Evolutionary conservation across 192 early-diverging fungal species (phyloP).

Genomic region (Podochytrium sp.): DNA sequence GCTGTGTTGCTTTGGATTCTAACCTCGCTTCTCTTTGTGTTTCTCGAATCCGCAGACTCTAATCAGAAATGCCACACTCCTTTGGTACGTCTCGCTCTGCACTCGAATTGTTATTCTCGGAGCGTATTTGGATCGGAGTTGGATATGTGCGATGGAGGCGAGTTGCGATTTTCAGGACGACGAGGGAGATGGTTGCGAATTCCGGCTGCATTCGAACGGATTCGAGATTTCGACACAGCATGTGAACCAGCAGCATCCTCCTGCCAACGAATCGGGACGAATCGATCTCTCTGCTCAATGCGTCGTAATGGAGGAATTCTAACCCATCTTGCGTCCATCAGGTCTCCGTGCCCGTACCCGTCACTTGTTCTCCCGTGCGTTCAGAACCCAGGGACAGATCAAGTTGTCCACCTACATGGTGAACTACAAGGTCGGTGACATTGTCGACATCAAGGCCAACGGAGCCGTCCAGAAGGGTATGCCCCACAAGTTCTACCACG

Average conservation of each 20-base stretch:
- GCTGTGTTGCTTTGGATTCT: not conserved
- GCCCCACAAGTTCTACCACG: conserved; percentile 99
- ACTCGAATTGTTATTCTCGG: not conserved
- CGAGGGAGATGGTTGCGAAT: not conserved
- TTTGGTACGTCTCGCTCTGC: not conserved
- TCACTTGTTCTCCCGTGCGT: conserved; percentile 96
- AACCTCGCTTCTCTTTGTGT: not conserved
- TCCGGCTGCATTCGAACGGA: not conserved
- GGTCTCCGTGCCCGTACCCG: conserved; percentile 95
- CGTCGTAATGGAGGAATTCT: no score
- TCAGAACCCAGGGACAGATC: conserved; percentile 93
- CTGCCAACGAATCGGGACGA: not conserved
- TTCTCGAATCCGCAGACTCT: not conserved
- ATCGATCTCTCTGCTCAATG: not conserved
- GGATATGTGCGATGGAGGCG: not conserved
- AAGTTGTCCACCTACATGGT: conserved; percentile 96
- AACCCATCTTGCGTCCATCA: no score
- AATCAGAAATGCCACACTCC: conserved; percentile 10
- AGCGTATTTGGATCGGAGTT: not conserved
- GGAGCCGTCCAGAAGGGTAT: conserved; percentile 99
- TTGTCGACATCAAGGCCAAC: conserved; percentile 99
- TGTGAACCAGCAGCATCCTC: not conserved
- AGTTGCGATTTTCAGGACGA: not conserved
- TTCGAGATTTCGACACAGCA: not conserved
- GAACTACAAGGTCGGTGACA: conserved; percentile 98